phyloP scores from a whole-genome alignment of 2,329 filamentous ascomycete species.

The Cercospora sp. region DNA sequence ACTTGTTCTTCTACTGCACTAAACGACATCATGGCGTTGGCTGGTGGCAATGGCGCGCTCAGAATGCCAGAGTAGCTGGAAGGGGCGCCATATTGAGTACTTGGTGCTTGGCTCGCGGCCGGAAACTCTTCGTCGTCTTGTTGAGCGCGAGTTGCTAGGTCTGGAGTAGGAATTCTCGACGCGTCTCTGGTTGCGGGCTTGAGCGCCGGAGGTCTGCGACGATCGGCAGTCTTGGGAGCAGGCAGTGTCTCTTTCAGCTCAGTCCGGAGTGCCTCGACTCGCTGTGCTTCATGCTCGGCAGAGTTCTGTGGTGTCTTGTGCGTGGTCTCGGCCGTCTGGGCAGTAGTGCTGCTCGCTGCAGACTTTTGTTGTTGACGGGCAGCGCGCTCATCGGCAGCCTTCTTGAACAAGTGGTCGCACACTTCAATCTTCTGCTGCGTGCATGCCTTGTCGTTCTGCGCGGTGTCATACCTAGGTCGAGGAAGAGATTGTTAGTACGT shows the following conservation, averaged over 20 bases:
- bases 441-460: background rate
- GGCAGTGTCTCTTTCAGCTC: background rate
- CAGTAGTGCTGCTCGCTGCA: background rate
- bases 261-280: background rate
- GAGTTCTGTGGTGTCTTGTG: background rate
- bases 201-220: background rate
- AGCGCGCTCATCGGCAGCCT: background rate
- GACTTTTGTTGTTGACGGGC: background rate
- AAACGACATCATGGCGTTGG: constrained; percentile 21
- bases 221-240: background rate
- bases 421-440: constrained; percentile 4
- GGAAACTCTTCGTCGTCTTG: background rate
- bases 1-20: constrained; percentile 26
- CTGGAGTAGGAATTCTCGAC: background rate
- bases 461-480: background rate
- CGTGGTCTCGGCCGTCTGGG: background rate
- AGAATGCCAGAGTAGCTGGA: background rate
- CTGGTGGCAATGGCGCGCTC: background rate
- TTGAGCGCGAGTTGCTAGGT: background rate
- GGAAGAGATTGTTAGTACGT: background rate
- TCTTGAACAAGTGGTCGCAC: constrained; percentile 3
- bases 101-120: background rate
- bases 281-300: background rate
- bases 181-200: background rate
- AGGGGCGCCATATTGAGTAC: background rate